A percentile compares a stretch with the other conserved stretches of the same genome.
Conservation (phyloP, 257 asterid genomes). For the Capsicum pubescens region DNA sequence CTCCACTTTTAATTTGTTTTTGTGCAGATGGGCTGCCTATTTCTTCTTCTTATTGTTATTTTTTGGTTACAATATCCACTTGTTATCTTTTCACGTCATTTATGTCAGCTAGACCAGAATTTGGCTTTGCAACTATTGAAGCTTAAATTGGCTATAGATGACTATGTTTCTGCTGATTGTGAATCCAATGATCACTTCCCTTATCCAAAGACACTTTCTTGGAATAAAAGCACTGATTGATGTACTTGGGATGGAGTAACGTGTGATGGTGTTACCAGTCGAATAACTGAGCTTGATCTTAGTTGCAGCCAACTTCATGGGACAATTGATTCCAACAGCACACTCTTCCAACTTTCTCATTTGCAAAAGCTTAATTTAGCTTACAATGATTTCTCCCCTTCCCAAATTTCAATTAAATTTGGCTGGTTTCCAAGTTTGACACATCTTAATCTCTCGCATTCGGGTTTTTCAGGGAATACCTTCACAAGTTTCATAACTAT, state of each 20-base stretch:
- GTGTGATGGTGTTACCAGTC: constrained; percentile 34
- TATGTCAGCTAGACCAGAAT: constrained; percentile 30
- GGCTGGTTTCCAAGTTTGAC: constrained; percentile 19
- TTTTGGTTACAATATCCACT: constrained; percentile 23
- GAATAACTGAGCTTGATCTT: constrained; percentile 36
- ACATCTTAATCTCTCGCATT: constrained; percentile 40
- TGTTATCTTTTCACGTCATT: constrained; percentile 24
- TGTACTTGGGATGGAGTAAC: constrained; percentile 45
- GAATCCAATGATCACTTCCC: constrained; percentile 26
- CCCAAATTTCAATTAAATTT: constrained; percentile 35
- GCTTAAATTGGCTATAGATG: constrained; percentile 23
- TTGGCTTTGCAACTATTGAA: constrained; percentile 33
- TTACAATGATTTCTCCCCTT: constrained; percentile 38
- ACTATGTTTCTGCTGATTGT: constrained; percentile 21
- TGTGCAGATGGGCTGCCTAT: neutral
- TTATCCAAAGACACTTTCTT: constrained; percentile 31
- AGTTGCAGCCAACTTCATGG: constrained; percentile 42
- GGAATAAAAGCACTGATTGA: constrained; percentile 24
- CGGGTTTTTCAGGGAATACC: constrained; percentile 42
- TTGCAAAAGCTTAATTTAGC: constrained; percentile 37
- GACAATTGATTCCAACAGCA: constrained; percentile 31
- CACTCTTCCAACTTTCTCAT: constrained; percentile 32
- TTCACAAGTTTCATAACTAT: constrained; percentile 29
- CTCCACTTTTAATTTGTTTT: neutral
- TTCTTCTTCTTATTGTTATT: constrained; percentile 24